These are phyloP conservation scores for Aspergillus sp. DNA, from an alignment of 2,329 filamentous ascomycete genomes.

Conservation along the genomic window DNA sequence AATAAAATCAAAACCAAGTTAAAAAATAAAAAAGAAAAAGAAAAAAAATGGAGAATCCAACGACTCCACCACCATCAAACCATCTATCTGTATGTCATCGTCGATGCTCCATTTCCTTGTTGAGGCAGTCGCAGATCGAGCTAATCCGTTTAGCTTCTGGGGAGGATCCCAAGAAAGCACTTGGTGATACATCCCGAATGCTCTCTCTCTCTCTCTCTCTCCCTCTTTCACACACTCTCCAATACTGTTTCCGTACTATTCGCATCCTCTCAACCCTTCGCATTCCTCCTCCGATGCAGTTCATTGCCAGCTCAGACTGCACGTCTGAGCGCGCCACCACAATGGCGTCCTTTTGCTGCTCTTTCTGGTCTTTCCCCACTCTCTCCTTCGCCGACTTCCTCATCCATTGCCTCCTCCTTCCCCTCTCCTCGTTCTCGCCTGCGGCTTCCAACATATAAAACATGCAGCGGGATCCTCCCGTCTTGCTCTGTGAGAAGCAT, in stretches of 20 bases:
- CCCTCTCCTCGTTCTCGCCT: slow-evolving; percentile 24
- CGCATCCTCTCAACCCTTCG: slow-evolving; percentile 1
- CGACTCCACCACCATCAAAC: background rate
- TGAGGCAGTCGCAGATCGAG: slow-evolving; percentile 21
- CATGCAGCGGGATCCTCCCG: slow-evolving; percentile 33
- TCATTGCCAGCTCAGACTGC: slow-evolving; percentile 17
- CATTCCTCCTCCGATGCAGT: slow-evolving; percentile 17
- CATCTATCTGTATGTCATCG: slow-evolving; percentile 29
- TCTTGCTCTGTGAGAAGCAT: slow-evolving; percentile 20
- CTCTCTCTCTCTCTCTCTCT: background rate
- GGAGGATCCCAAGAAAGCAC: background rate
- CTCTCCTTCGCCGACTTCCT: slow-evolving; percentile 4
- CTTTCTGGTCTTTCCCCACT: slow-evolving; percentile 5
- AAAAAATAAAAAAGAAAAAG: slow-evolving; percentile 4
- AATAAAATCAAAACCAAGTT: background rate
- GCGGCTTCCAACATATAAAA: slow-evolving; percentile 38
- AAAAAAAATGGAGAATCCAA: slow-evolving; percentile 13
- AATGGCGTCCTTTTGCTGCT: slow-evolving; percentile 10
- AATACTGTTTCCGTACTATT: background rate
- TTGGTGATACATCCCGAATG: slow-evolving; percentile 26
- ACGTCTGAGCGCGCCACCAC: slow-evolving; percentile 25
- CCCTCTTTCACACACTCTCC: background rate
- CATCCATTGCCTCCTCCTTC: slow-evolving; percentile 8
- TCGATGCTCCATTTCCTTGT: slow-evolving; percentile 24
- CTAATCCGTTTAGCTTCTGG: slow-evolving; percentile 7